phyloP scores from a whole-genome alignment of 2,329 filamentous ascomycete genomes.

The Fusarium haematococcum region DNA sequence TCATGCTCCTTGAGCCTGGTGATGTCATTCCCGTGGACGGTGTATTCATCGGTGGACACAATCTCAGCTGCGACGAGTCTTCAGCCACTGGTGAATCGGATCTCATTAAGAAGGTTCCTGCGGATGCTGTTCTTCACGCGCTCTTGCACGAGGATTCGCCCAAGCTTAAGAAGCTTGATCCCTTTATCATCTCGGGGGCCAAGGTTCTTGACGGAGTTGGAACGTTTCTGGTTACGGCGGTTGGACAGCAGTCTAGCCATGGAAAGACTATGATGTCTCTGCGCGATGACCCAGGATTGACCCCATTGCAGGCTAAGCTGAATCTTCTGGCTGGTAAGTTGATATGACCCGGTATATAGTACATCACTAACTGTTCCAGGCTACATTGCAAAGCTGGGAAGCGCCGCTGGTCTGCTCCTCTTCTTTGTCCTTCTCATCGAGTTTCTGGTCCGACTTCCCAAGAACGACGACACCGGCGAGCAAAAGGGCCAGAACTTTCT shows the following conservation, averaged over 20 bases:
- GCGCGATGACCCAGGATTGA: conserved; percentile 61
- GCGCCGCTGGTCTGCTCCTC: conserved; percentile 76
- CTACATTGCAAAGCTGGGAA: conserved; percentile 57
- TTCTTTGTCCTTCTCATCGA: conserved; percentile 85
- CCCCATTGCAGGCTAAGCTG: conserved; percentile 66
- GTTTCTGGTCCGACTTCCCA: conserved; percentile 72
- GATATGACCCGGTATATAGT: neutral
- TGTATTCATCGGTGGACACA: conserved; percentile 69
- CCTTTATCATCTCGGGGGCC: conserved; percentile 70
- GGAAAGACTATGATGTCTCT: conserved; percentile 69
- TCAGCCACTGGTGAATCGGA: conserved; percentile 80
- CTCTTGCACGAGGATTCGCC: conserved; percentile 59
- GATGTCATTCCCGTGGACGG: conserved; percentile 79
- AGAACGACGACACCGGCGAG: conserved; percentile 59
- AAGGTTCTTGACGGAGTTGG: conserved; percentile 67
- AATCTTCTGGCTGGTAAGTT: conserved; percentile 43
- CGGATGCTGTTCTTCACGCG: conserved; percentile 68
- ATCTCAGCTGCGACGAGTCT: conserved; percentile 75
- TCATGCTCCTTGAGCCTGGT: conserved; percentile 76
- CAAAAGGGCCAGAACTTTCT: conserved; percentile 70
- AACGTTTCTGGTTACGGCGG: conserved; percentile 65
- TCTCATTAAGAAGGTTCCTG: conserved; percentile 73
- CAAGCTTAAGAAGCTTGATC: conserved; percentile 66
- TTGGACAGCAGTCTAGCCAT: conserved; percentile 64
- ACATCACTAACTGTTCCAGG: conserved; percentile 4